Conservation (phyloP, 2,329 filamentous ascomycete species). For the Zalaria obscura region DNA sequence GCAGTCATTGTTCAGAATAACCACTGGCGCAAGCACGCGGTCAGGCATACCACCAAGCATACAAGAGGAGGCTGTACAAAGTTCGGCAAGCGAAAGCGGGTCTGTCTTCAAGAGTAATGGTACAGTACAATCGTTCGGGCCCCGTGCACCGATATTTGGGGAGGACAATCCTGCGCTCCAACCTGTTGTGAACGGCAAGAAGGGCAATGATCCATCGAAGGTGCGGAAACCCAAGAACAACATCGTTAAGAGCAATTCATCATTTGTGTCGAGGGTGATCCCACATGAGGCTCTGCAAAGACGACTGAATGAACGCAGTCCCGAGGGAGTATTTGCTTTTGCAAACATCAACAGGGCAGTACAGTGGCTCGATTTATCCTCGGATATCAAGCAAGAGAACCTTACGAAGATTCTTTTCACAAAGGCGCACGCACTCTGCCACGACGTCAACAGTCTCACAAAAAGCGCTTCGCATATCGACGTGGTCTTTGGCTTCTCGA, state of each 20-base stretch:
- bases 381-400: slow-evolving; percentile 61
- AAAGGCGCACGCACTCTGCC: slow-evolving; percentile 86
- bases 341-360: slow-evolving; percentile 92
- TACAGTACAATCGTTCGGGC: slow-evolving; percentile 3
- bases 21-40: slow-evolving; percentile 1
- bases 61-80: slow-evolving; percentile 28
- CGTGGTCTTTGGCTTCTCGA: slow-evolving; percentile 89
- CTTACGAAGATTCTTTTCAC: slow-evolving; percentile 94
- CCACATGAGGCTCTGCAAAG: slow-evolving; percentile 71
- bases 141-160: slow-evolving; percentile 53
- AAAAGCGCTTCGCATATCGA: slow-evolving; percentile 73
- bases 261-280: slow-evolving; percentile 93
- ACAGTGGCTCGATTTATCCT: slow-evolving; percentile 87
- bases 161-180: slow-evolving; percentile 68
- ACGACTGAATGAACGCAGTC: slow-evolving; percentile 62
- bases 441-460: slow-evolving; percentile 77
- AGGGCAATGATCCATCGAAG: slow-evolving; percentile 49
- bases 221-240: slow-evolving; percentile 93
- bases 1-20: slow-evolving; percentile 15
- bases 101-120: slow-evolving; percentile 20
- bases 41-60: slow-evolving; percentile 28
- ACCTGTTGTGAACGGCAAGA: slow-evolving; percentile 49
- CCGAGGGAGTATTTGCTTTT: slow-evolving; percentile 76
- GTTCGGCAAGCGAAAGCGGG: slow-evolving; percentile 30
- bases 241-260: slow-evolving; percentile 96